phyloP scores from a whole-genome alignment of 805 yeast species.

The Pichia phayaonensis region DNA sequence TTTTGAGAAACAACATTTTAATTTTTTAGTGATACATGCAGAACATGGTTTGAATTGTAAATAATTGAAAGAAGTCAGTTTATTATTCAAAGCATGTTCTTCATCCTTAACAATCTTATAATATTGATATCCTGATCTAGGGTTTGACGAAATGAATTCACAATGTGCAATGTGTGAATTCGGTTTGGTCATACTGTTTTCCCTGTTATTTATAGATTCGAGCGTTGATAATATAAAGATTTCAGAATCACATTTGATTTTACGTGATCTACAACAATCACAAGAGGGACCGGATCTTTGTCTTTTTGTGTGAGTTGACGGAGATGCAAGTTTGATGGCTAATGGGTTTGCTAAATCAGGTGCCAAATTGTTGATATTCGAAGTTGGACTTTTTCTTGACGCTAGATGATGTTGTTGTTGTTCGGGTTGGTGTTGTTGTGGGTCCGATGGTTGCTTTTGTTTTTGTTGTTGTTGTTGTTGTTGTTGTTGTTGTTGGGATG shows the following conservation, averaged over 20 bases:
- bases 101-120: constrained; percentile 21
- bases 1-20: constrained; percentile 49
- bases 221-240: constrained; percentile 30
- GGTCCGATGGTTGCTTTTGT: not conserved
- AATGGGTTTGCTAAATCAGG: constrained; percentile 3
- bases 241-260: constrained; percentile 68
- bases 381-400: not conserved
- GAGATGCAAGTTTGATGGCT: constrained; percentile 28
- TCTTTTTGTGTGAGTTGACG: constrained; percentile 31
- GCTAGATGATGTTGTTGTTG: not conserved
- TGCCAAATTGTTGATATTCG: not conserved
- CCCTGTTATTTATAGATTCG: constrained; percentile 6
- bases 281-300: constrained; percentile 73
- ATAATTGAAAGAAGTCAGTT: constrained; percentile 20
- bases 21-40: constrained; percentile 41
- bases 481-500: not conserved
- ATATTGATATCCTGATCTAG: constrained; percentile 19
- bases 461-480: not conserved
- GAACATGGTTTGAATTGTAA: constrained; percentile 48
- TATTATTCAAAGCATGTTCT: constrained; percentile 15
- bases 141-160: constrained; percentile 20
- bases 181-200: not conserved
- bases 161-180: constrained; percentile 27
- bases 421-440: too few relatives aligned
- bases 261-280: constrained; percentile 60